Evolutionary conservation across 208 protist species (phyloP).

Genomic region (Polymyxa betae): DNA sequence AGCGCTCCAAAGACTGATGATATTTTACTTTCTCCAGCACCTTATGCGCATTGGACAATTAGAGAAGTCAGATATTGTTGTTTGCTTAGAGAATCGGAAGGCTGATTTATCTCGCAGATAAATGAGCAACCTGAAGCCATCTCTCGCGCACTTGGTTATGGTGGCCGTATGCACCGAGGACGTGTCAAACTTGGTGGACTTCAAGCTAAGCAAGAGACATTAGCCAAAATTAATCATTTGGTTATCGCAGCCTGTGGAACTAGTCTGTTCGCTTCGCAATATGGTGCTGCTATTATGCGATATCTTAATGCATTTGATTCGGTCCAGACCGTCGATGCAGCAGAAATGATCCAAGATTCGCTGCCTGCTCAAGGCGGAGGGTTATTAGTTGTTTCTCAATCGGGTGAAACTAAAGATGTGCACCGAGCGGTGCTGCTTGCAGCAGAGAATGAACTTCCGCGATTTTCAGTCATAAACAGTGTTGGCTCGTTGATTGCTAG

Average conservation of each 20-base stretch:
- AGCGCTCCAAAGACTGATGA: constrained; percentile 45
- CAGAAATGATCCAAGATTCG: constrained; percentile 64
- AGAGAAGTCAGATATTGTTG: neutral
- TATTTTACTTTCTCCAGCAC: constrained; percentile 68
- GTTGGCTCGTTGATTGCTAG: constrained; percentile 75
- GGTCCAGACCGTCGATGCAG: constrained; percentile 66
- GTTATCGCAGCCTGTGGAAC: constrained; percentile 7
- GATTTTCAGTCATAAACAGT: constrained; percentile 71
- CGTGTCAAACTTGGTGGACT: neutral
- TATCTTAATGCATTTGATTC: constrained; percentile 67
- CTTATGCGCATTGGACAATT: constrained; percentile 75
- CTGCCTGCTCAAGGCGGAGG: constrained; percentile 49
- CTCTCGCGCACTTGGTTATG: constrained; percentile 53
- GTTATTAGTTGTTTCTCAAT: constrained; percentile 72
- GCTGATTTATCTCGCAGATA: constrained; percentile 75
- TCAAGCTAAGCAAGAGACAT: neutral
- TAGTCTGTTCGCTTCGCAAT: neutral
- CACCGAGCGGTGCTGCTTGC: neutral
- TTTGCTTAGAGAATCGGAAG: too few species aligned
- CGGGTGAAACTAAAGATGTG: constrained; percentile 72
- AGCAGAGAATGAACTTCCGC: constrained; percentile 52
- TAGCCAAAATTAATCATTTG: neutral
- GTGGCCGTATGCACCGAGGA: neutral
- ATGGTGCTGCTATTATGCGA: neutral
- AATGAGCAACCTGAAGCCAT: constrained; percentile 74